Percentiles rank a stretch among this genome's conserved stretches.
Conservation (phyloP, 306 rosid genomes). For the Myrica gale region DNA sequence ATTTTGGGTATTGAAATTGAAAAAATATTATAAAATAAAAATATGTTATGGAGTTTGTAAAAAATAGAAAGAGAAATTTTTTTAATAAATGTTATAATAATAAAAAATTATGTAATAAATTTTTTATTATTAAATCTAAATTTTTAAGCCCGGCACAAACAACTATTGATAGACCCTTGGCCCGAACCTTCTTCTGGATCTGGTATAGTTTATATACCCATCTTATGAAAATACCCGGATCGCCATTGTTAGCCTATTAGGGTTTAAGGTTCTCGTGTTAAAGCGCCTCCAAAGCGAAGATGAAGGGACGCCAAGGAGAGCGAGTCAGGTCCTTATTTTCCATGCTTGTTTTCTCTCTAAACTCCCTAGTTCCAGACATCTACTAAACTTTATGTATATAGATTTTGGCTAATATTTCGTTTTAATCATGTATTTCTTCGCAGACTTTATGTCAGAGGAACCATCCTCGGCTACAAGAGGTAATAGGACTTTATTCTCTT, state of each 20-base stretch:
- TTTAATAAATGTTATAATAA: too few species aligned
- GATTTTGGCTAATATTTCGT: not conserved
- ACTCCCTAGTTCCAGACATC: not conserved
- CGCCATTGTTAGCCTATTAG: not conserved
- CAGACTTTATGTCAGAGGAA: constrained; percentile 82
- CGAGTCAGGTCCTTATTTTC: not conserved
- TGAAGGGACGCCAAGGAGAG: not conserved
- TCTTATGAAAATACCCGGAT: not conserved
- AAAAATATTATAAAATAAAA: too few species aligned
- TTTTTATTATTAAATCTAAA: too few species aligned
- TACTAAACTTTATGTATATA: not conserved
- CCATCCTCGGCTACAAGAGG: constrained; percentile 94
- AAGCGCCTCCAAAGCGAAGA: not conserved
- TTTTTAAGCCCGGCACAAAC: too few species aligned
- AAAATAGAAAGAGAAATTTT: too few species aligned
- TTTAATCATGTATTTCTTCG: not conserved
- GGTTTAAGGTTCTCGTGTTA: not conserved
- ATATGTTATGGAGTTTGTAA: too few species aligned
- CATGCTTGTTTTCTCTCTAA: not conserved
- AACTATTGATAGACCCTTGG: not conserved
- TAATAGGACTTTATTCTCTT: constrained; percentile 15
- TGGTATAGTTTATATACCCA: too few species aligned
- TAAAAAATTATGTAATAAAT: too few species aligned
- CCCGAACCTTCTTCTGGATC: not conserved
- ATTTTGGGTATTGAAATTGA: too few species aligned